Evolutionary conservation across 2,329 filamentous ascomycete genomes (phyloP).

Genomic region (Aureobasidium sp.): DNA sequence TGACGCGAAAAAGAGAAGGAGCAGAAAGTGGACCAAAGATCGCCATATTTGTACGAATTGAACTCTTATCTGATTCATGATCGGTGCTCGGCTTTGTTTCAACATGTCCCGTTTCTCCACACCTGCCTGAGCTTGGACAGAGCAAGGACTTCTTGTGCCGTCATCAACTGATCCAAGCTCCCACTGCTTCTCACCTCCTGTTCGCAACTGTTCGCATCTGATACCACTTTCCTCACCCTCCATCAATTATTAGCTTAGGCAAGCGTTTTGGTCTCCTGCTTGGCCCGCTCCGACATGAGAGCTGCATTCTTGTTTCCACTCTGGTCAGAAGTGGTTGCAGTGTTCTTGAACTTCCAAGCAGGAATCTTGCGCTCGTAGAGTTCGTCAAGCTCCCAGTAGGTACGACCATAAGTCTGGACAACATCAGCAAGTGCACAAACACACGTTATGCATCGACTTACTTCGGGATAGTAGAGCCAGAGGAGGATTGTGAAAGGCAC

Average conservation of each 20-base stretch:
- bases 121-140: background rate
- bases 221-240: too few species aligned
- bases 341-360: slow-evolving; percentile 20
- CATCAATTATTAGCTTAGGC: too few species aligned
- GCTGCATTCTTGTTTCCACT: slow-evolving; percentile 4
- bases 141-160: background rate
- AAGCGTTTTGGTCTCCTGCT: background rate
- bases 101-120: background rate
- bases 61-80: background rate
- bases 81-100: slow-evolving; percentile 6
- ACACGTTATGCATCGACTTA: background rate
- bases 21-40: background rate
- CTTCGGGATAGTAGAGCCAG: slow-evolving; percentile 19
- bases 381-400: slow-evolving; percentile 21
- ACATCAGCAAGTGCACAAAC: slow-evolving; percentile 1
- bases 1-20: background rate
- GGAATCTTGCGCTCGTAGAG: slow-evolving; percentile 20
- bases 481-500: slow-evolving; percentile 16
- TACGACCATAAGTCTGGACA: slow-evolving; percentile 16
- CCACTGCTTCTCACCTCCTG: too few species aligned
- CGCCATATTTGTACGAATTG: background rate
- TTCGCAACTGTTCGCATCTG: too few species aligned
- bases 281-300: background rate
- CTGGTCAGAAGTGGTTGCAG: background rate
- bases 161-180: background rate